Base-by-base conservation (phyloP, 768 basidiomycete species). In the Astraeus odoratus region DNA sequence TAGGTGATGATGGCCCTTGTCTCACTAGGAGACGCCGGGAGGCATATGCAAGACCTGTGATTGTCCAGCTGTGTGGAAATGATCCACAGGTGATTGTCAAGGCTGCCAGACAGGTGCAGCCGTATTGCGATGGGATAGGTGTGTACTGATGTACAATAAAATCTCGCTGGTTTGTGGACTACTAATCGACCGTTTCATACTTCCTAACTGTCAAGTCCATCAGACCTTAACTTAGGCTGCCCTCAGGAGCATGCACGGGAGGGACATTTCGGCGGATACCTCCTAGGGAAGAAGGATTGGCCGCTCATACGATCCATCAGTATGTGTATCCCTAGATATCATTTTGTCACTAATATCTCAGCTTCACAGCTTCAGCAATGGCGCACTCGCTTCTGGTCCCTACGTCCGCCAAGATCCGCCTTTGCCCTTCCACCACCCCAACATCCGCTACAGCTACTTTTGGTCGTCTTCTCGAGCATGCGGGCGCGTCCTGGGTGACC, bases 211-310 rank as follows among this genome's bases (percentile, higher is more conserved):
- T 51, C 34, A 55, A 59, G 49, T 13, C 20, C 20, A 26, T 24
- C 51, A 90, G 87, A 89, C 66, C 57, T 89, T 42, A 90, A 90
- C 59, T 73, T 89, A 9, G 87, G 87, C 13, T 90, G 87, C 58
- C 87, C 87, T 19, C 85, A 85, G 53, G 77, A 81, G 42, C 69
- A 73, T 20, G 85, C 86, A 10, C 68, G 71, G 29, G 74, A 81
- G 31, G 77, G 71, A 8, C 85, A 82, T 53, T 84, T 74, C 54
- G 87, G 86, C 3, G 84, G 80, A 15, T 90, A 88, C 57, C 69
- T 90, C n/a, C 71, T 88, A 12, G 74, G 72, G 18, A 78, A 80
- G 54, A 78, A 75, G 52, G 84, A 88, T 49, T 85, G 86, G 85
- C 76, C 78, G 2, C 55, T 81, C 8, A 77, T 87, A 0, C 70